Base-by-base conservation (phyloP, 306 rosid species). In the Betula pendula region DNA sequence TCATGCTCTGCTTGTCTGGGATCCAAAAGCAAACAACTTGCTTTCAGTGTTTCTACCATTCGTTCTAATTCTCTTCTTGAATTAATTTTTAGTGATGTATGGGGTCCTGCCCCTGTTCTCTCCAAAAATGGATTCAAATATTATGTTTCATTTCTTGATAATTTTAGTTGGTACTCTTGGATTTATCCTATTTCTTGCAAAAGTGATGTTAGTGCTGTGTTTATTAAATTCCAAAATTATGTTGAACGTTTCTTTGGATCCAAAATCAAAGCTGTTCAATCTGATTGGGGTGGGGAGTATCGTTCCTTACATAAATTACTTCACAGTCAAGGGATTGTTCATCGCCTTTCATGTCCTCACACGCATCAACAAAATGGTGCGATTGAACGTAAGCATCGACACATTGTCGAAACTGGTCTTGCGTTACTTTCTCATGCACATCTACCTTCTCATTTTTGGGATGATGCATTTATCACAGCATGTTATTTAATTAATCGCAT, bases 281-380 rank as follows among this genome's bases (percentile, higher is more conserved):
- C 33, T 29, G 33, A 29, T 29, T 0, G 2, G 33, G 33, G 33
- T 29, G 33, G 33, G 0, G 55, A 50, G 20, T 50, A 3, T 6
- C 9, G 0, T 4, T 5, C 53, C 0, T 19, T 16, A 5, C 0
- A 0, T 29, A 3, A 3, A 5, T 7, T 5, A 2, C 0, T 5
- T 49, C 2, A 3, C 15, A 0, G 0, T 0, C 1, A 49, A 16
- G 53, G 8, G 6, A 49, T 49, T 49, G 3, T 1, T 4, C 20
- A 49, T 3, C 8, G 2, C 20, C 6, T 49, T 6, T 49, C 8
- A 3, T 49, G 53, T 16, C 70, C 48, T 3, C 42, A 65, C 47
- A 65, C 45, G 1, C 70, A 35, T 14, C 20, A 65, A 65, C 33
- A 27, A 27, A 27, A n/a, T n/a, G n/a, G n/a, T n/a, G n/a, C n/a